Evolutionary conservation across 148 eudicot species (phyloP), one percentile per base, ranked within the genome.

Genomic region (Suaeda aralocaspica): DNA sequence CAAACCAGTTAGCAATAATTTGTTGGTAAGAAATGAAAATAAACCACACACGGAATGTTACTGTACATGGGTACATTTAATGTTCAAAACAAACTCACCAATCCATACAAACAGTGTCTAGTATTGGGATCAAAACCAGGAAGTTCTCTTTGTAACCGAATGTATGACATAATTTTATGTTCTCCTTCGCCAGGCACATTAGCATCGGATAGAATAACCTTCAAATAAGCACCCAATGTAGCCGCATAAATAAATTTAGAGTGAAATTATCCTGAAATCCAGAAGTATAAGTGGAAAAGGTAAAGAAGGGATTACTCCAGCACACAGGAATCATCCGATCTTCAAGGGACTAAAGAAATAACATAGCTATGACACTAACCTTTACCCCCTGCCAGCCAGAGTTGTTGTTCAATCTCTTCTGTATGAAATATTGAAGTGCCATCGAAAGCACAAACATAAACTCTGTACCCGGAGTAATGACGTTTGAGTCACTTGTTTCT

Each of bases 131-230:
- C 83, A 75, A 94, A 94, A 60, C 99, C 93, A 74, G 93, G 87
- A 66, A 82, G 85, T 65, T 86, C 89, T 72, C 97, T 93, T 73
- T 94, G 99, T 78, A 86, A 80, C 71, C 97, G 91, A 66, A 94
- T 91, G 80, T 91, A 94, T 33, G 99, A 89, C 96, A 94, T 94
- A 59, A 85, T 81, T 82, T 94, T 94, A 83, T 94, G 99, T 81
- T 94, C 99, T 70, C 99, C 99, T 87, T 94, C 99, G 30, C 99
- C 99, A 67, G 99, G 97, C 70, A 94, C 99, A 81, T 94, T 94
- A 44, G 99, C 84, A 84, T 94, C 99, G 76, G 99, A 94, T 65
- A 94, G 84, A 77, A 94, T 89, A 77, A 94, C 99, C 99, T 94
- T 86, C 83, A 89, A 84, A 88, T 72, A 81, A 88, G 78, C 77